These are phyloP conservation scores for Apostasia shenzhenica DNA, from an alignment of 106 monocot species.

Conservation along the genomic window DNA sequence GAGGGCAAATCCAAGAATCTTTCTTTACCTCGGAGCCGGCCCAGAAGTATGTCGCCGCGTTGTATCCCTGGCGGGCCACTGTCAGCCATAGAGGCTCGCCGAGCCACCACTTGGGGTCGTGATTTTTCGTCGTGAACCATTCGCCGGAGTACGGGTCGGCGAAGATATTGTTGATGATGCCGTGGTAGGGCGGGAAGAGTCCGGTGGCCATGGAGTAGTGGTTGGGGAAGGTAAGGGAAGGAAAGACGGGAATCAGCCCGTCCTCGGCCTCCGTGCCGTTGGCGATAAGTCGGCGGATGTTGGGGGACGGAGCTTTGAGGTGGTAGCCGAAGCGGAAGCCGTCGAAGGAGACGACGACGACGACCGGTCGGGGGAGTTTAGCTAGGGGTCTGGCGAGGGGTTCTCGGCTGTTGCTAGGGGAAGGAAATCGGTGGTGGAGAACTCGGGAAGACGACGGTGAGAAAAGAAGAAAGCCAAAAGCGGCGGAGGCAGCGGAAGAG, in stretches of 20 bases:
- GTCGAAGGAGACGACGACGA: conserved; percentile 62
- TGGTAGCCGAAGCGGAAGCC: conserved; percentile 92
- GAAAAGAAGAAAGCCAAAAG: conserved; percentile 9
- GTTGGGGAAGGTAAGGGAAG: conserved; percentile 82
- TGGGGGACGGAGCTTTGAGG: conserved; percentile 49
- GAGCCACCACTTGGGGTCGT: conserved; percentile 81
- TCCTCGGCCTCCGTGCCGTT: conserved; percentile 47
- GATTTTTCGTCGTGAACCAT: conserved; percentile 34
- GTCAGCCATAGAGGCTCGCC: conserved; percentile 83
- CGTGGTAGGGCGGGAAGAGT: conserved; percentile 59
- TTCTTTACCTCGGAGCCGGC: conserved; percentile 69
- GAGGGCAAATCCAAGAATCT: conserved; percentile 55
- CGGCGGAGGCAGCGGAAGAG: conserved; percentile 13
- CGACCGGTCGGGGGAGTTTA: conserved; percentile 39
- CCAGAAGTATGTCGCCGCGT: conserved; percentile 71
- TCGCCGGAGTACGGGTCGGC: conserved; percentile 36
- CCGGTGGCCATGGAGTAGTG: conserved; percentile 91
- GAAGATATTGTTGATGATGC: conserved; percentile 77
- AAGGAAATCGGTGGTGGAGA: conserved; percentile 2
- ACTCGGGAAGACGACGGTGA: conserved; percentile 8
- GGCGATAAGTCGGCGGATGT: conserved; percentile 58
- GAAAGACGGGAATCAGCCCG: conserved; percentile 74
- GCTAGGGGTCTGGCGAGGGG: conserved; percentile 14
- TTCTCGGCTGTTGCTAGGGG: neutral
- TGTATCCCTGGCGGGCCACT: conserved; percentile 33